Evolutionary conservation across 2,329 filamentous ascomycete genomes (phyloP), one percentile per base, ranked within the genome.

Genomic region (Harringtonia lauricola): DNA sequence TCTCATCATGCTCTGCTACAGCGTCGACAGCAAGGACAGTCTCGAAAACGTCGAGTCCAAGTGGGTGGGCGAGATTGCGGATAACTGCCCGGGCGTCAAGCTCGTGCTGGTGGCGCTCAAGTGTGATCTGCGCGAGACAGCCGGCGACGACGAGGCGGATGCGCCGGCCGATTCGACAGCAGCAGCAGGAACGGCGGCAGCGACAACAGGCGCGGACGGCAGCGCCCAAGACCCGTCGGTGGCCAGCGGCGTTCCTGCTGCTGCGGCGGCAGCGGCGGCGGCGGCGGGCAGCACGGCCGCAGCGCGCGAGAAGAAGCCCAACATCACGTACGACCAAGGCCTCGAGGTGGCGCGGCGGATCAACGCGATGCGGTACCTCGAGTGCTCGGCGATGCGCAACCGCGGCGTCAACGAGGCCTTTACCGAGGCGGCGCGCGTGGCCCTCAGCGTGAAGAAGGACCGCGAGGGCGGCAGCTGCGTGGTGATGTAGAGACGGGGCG

Each of bases 351-450:
- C 90, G 33, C 81, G 90, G 59, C 81, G 84, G 62, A 94, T 96
- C 65, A 85, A 88, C 55, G 92, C 92, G 8, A 74, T 95, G 59
- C 81, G 94, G 59, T 98, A 98, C 62, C 77, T 98, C 44, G 92
- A 98, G 72, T 98, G 92, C 71, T 96, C 92, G 31, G 92, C 92
- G 45, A 96, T 96, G 81, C 83, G 89, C 66, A 98, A 98, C 65
- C 79, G 92, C 41, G 92, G 92, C 48, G 94, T 98, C 58, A 95
- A 96, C 64, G 92, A 98, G 65, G 92, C 92, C 36, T 98, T 98
- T 59, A 96, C 92, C 34, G 92, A 98, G 69, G 92, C 92, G 34
- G 90, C 92, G 21, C 83, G 94, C 57, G 92, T 98, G 30, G 92
- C 92, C 14, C 71, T 98, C 44, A 79, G 77, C 52, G 78, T 83